Evolutionary conservation across 169 alveolate species (phyloP), one percentile per base, ranked within the genome.

Genomic region (Babesia ovis): DNA sequence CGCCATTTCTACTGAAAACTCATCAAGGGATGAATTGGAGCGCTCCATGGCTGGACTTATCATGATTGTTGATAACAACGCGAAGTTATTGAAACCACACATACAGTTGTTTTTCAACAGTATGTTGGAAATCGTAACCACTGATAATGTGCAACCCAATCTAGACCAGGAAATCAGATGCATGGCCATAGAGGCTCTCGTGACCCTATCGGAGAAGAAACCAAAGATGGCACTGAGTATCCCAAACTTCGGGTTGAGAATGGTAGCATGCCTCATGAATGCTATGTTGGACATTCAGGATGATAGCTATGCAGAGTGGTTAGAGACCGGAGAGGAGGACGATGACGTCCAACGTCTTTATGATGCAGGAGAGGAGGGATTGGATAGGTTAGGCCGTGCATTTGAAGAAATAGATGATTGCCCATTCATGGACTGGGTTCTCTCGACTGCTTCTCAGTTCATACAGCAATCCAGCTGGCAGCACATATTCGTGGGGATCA

Each of bases 311-410:
- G 91, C 91, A 31, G 93, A 92, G 64, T 91, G 93, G 90, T 79
- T 90, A 71, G 92, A 92, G 60, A 87, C 92, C 25, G 84, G 89
- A 12, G 92, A 85, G 46, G 93, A 90, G 43, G 93, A 90, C 32
- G 89, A 90, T 23, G 95, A 92, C 31, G 85, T 70, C 25, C 94
- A 92, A 46, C 85, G 92, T 34, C 73, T 92, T 16, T 92, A 92
- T 51, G 94, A 90, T 45, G 92, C 90, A 6, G 94, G 95, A 5
- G 95, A 92, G 46, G 95, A 92, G 68, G 91, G 94, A 8, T 43
- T 92, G 60, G 95, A 92, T 53, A 64, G 95, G 32, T 84, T 92
- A 32, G 95, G 94, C 18, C 72, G 92, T 6, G 95, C 95, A 43
- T 69, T 85, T 27, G 91, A 90, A 56, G 74, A 79, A 25, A 23